A percentile compares a stretch with the other conserved stretches of the same genome.
Conservation (phyloP, 2,329 filamentous ascomycete genomes). For the Neocucurbitaria cava region DNA sequence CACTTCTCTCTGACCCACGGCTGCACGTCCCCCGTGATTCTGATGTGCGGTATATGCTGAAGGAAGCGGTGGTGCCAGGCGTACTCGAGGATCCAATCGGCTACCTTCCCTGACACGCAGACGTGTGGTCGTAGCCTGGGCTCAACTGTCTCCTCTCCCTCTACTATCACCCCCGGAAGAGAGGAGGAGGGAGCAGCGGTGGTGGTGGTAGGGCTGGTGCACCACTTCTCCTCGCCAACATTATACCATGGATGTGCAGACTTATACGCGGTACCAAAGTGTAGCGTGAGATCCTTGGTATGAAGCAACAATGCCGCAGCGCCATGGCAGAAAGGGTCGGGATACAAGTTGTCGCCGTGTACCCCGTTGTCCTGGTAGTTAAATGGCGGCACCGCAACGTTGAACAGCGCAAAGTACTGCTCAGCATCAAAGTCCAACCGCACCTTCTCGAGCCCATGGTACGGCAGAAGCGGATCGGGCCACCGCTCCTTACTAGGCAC, state of each 20-base stretch:
- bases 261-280: slow-evolving; percentile 8
- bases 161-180: too few species aligned
- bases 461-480: background rate
- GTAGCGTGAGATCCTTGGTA: slow-evolving; percentile 5
- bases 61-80: slow-evolving; percentile 12
- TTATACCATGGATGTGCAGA: slow-evolving; percentile 13
- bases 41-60: slow-evolving; percentile 8
- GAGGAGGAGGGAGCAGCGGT: too few species aligned
- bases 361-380: background rate
- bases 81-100: slow-evolving; percentile 23
- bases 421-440: slow-evolving; percentile 11
- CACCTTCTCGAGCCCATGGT: slow-evolving; percentile 21
- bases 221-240: background rate
- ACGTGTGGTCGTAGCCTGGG: too few species aligned
- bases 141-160: too few species aligned
- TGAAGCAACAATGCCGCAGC: slow-evolving; percentile 10
- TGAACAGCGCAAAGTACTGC: slow-evolving; percentile 22
- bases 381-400: slow-evolving; percentile 18
- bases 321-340: background rate
- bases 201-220: too few species aligned
- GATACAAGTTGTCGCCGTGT: background rate
- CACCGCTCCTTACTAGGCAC: too few species aligned
- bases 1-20: slow-evolving; percentile 26
- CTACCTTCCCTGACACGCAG: slow-evolving; percentile 7
- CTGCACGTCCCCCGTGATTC: slow-evolving; percentile 18